Base-by-base conservation (phyloP, 176 grass and related monocot genomes). In the Raddia guianensis region DNA sequence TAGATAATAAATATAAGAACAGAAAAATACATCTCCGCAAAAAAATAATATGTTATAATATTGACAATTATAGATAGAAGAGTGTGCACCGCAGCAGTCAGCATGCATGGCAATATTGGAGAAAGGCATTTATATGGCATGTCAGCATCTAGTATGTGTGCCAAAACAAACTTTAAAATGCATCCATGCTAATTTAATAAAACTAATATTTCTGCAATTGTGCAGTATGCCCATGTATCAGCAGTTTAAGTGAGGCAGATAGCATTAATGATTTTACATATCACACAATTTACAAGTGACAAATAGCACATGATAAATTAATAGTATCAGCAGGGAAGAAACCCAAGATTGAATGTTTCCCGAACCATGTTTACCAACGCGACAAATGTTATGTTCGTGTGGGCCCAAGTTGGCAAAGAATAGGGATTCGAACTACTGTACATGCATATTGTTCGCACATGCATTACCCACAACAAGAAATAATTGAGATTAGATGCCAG, bases 151-250 rank as follows among this genome's bases (percentile, higher is more conserved):
- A 54, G 65, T 35, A 66, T 54, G 14, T 9, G 21, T 40, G 44
- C 43, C 42, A 80, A 70, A 79, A 47, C 70, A 8, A 59, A 34
- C 52, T 15, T 6, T 69, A 6, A 57, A 80, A 80, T 54, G 2
- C 51, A 69, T 48, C 12, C 48, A 72, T 53, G 32, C 27, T 72
- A 34, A 72, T 33, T 54, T n/a, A 34, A 55, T 1, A n/a, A 68
- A 8, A 12, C 12, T 21, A 12, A 53, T 27, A 50, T 32, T 16
- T 72, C 18, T 47, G 18, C 16, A 68, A 43, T 9, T 72, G 43
- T 47, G 18, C 16, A 68, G 66, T 43, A 7, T 68, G 18, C 18
- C 9, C 18, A 46, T 68, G 43, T 21, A 68, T 44, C 7, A 68
- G 12, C 43, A 11, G 8, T 16, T 5, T 47, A 47, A 20, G 43